phyloP scores from a whole-genome alignment of 176 grass and related monocot genomes.

The Ampelocalamus luodianensis region DNA sequence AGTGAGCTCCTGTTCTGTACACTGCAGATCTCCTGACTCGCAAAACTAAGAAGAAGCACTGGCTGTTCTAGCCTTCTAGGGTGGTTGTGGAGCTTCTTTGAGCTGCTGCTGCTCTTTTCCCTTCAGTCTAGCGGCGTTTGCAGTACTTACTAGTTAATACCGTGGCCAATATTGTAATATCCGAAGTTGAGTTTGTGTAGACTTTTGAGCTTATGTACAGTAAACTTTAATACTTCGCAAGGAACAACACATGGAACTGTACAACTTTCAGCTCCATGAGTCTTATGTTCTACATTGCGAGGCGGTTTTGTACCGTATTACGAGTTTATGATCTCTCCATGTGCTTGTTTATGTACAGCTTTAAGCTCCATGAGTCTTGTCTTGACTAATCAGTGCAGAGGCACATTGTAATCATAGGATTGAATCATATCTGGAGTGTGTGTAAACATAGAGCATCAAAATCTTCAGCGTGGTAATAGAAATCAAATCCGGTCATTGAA shows the following conservation, averaged over 20 bases:
- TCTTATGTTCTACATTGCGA: not conserved
- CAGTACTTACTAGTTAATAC: not conserved
- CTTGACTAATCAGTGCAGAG: not conserved
- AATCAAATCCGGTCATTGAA: not conserved
- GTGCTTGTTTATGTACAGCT: not conserved
- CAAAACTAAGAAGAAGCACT: slow-evolving; percentile 81
- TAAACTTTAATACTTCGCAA: slow-evolving; percentile 14
- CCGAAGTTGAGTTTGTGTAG: not conserved
- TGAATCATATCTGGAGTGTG: not conserved
- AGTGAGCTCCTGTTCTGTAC: slow-evolving; percentile 7
- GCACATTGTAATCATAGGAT: not conserved
- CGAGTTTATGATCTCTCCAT: not conserved
- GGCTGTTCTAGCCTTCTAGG: slow-evolving; percentile 61
- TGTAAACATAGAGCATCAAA: not conserved
- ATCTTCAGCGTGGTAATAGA: no score
- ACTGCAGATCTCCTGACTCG: slow-evolving; percentile 69
- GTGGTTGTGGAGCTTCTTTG: not conserved
- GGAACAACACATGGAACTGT: slow-evolving; percentile 27
- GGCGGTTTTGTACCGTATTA: not conserved
- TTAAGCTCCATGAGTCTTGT: no score
- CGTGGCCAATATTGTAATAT: not conserved
- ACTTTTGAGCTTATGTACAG: slow-evolving; percentile 42
- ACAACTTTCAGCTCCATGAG: slow-evolving; percentile 9
- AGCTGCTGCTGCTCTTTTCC: slow-evolving; percentile 13
- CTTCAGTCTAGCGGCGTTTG: slow-evolving; percentile 6